phyloP scores from a whole-genome alignment of 495 filamentous ascomycete genomes.

The Aspergillus wentii region DNA sequence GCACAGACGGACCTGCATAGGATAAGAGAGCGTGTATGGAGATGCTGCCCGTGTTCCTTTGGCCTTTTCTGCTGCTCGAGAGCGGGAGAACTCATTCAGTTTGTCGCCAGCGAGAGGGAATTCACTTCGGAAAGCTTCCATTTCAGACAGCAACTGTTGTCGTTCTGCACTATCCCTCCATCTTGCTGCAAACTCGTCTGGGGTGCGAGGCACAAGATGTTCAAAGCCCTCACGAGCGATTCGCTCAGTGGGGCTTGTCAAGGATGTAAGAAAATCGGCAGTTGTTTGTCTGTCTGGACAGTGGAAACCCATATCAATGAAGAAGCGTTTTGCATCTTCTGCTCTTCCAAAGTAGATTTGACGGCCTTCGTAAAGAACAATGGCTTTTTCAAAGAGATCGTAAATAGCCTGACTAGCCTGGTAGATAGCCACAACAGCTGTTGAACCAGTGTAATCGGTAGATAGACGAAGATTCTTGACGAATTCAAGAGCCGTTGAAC shows the following conservation, averaged over 20 bases:
- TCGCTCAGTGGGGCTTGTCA: slow-evolving; percentile 69
- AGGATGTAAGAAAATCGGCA: slow-evolving; percentile 75
- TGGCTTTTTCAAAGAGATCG: slow-evolving; percentile 72
- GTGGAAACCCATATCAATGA: slow-evolving; percentile 68
- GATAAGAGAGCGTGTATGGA: slow-evolving; percentile 71
- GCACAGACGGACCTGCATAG: slow-evolving; percentile 68
- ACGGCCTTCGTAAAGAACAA: slow-evolving; percentile 74
- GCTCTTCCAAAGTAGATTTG: slow-evolving; percentile 77
- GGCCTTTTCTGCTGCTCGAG: slow-evolving; percentile 49
- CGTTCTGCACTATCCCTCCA: slow-evolving; percentile 76
- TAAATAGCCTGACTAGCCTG: slow-evolving; percentile 76
- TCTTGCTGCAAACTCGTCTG: slow-evolving; percentile 68
- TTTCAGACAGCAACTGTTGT: slow-evolving; percentile 58
- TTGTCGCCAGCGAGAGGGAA: slow-evolving; percentile 61
- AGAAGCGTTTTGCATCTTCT: slow-evolving; percentile 60
- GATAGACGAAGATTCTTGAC: slow-evolving; percentile 61
- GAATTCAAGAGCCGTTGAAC: slow-evolving; percentile 78
- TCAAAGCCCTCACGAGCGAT: slow-evolving; percentile 60
- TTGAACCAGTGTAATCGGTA: slow-evolving; percentile 59
- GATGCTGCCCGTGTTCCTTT: slow-evolving; percentile 58
- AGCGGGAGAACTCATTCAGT: slow-evolving; percentile 63
- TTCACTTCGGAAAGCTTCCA: slow-evolving; percentile 60
- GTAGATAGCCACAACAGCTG: slow-evolving; percentile 76
- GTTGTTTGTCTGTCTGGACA: slow-evolving; percentile 70
- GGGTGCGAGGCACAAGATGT: slow-evolving; percentile 59